These are phyloP conservation scores for Nicotiana knightiana DNA, from an alignment of 257 asterid genomes.

Conservation along the genomic window DNA sequence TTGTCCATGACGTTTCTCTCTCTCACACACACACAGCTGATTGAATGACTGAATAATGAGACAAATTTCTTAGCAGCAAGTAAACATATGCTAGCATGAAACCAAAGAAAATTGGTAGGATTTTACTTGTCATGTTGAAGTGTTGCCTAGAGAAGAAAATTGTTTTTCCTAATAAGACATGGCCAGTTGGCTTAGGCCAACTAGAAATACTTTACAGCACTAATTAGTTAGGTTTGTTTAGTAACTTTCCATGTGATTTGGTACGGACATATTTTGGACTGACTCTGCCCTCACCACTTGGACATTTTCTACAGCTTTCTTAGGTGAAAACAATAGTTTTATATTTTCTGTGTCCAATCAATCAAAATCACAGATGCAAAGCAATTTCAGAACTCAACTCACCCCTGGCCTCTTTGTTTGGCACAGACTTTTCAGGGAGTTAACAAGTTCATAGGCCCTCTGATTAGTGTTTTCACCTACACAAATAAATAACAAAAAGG, in stretches of 20 bases:
- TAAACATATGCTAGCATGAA: background rate
- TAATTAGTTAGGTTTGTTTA: background rate
- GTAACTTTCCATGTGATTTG: constrained; percentile 8
- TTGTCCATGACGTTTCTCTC: background rate
- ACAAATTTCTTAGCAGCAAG: background rate
- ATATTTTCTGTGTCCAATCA: background rate
- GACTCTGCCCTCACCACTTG: background rate
- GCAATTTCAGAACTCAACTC: constrained; percentile 19
- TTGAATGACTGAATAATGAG: background rate
- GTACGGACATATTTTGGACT: background rate
- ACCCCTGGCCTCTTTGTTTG: constrained; percentile 62
- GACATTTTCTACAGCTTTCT: background rate
- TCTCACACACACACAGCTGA: background rate
- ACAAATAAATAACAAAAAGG: background rate
- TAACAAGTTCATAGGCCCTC: constrained; percentile 33
- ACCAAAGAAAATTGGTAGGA: background rate
- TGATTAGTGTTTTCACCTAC: constrained; percentile 41
- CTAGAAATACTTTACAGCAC: background rate
- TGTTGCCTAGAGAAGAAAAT: background rate
- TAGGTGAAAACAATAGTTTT: background rate
- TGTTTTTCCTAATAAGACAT: background rate
- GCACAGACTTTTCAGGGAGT: constrained; percentile 38
- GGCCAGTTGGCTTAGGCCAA: background rate
- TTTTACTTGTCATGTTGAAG: background rate
- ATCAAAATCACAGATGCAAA: background rate